Evolutionary conservation across 208 protist species (phyloP).

Genomic region (Trypanosoma grayi): DNA sequence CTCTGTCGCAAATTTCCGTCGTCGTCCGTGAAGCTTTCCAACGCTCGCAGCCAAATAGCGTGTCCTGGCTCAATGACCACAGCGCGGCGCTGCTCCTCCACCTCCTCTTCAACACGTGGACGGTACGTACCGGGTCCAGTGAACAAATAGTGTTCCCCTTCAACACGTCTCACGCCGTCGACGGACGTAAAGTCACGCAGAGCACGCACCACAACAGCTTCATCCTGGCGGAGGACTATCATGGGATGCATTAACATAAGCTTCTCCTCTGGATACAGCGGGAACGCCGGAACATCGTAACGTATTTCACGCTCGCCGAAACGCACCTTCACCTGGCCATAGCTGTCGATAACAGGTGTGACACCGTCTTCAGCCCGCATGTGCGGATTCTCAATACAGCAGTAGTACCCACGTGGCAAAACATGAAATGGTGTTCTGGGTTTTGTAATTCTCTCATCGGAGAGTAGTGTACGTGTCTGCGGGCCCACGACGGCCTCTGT

Average conservation of each 20-base stretch:
- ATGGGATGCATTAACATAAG: constrained; percentile 55
- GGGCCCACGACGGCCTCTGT: constrained; percentile 66
- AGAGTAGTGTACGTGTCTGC: constrained; percentile 32
- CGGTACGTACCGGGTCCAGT: constrained; percentile 72
- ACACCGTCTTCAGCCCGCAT: constrained; percentile 18
- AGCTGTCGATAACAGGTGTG: constrained; percentile 42
- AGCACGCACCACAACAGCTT: constrained; percentile 48
- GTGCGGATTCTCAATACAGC: constrained; percentile 59
- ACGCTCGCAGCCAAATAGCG: constrained; percentile 44
- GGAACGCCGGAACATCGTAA: constrained; percentile 77
- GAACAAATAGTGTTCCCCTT: constrained; percentile 53
- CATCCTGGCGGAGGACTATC: constrained; percentile 48
- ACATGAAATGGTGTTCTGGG: constrained; percentile 51
- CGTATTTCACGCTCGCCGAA: constrained; percentile 87
- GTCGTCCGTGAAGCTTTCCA: constrained; percentile 35
- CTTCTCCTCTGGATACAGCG: constrained; percentile 89
- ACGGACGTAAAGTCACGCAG: constrained; percentile 57
- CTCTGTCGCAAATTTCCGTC: constrained; percentile 36
- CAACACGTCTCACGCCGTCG: constrained; percentile 18
- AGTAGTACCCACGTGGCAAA: constrained; percentile 53
- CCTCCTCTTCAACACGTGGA: constrained; percentile 59
- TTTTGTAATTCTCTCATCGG: constrained; percentile 45
- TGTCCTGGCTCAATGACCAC: constrained; percentile 22
- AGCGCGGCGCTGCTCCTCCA: constrained; percentile 38
- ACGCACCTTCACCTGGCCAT: constrained; percentile 77